Percentiles rank a stretch among this genome's conserved stretches.
Conservation (phyloP, 768 basidiomycete species). For the Mycena polygramma region DNA sequence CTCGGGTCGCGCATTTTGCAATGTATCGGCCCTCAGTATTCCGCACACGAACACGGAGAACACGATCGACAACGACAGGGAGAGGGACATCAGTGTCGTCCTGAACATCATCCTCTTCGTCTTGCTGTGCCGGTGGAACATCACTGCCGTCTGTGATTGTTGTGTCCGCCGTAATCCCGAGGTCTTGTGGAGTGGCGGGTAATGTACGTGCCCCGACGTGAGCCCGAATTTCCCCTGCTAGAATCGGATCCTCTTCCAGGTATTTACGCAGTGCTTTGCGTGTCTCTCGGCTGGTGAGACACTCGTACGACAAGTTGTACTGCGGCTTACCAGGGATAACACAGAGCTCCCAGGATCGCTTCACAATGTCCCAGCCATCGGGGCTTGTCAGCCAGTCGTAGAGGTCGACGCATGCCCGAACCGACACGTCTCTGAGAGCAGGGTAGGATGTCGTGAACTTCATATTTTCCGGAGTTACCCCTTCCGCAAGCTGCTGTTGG, state of each 20-base stretch:
- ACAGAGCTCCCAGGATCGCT: too few species aligned
- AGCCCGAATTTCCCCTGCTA: neutral
- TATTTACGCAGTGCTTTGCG: neutral
- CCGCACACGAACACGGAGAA: constrained; percentile 1
- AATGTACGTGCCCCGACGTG: too few species aligned
- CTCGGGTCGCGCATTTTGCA: neutral
- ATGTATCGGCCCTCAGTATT: neutral
- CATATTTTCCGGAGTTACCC: too few species aligned
- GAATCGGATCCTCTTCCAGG: neutral
- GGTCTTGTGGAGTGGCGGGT: too few species aligned
- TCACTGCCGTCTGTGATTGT: constrained; percentile 5
- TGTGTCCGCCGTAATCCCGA: neutral
- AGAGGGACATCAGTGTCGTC: constrained; percentile 8
- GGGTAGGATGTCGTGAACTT: too few species aligned
- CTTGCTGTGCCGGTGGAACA: neutral
- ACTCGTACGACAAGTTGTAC: neutral
- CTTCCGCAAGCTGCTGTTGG: too few species aligned
- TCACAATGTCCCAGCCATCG: too few species aligned
- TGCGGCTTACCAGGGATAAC: neutral
- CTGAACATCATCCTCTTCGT: constrained; percentile 6
- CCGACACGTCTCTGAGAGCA: too few species aligned
- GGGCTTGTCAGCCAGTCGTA: neutral
- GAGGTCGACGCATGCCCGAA: neutral
- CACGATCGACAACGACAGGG: constrained; percentile 10
- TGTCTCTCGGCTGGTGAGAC: neutral